phyloP scores from a whole-genome alignment of 2,329 filamentous ascomycete species.

The Hymenoscyphus fraxineus region DNA sequence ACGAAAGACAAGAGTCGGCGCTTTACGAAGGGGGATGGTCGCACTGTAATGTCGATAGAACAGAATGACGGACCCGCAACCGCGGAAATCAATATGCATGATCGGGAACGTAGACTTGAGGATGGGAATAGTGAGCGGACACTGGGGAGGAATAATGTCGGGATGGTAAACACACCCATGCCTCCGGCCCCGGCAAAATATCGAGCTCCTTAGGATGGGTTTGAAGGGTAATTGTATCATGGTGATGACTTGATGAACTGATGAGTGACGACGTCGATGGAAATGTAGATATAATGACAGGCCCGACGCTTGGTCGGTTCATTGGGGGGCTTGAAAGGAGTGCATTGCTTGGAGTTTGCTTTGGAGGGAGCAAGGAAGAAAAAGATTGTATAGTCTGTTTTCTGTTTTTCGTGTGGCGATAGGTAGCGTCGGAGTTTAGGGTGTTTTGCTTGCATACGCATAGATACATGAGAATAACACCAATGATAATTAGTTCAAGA shows the following conservation, averaged over 20 bases:
- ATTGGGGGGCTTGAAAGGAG: background rate
- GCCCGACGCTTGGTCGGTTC: background rate
- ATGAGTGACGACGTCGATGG: background rate
- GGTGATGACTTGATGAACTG: slow-evolving; percentile 1
- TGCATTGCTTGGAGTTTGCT: background rate
- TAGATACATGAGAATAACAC: background rate
- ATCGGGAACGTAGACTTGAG: slow-evolving; percentile 14
- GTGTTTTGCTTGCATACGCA: background rate
- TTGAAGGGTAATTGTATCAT: background rate
- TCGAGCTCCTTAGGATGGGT: background rate
- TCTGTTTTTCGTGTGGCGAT: background rate
- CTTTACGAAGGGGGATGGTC: slow-evolving; percentile 14
- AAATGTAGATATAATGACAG: slow-evolving; percentile 8
- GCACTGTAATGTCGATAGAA: slow-evolving; percentile 31
- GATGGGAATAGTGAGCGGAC: slow-evolving; percentile 19
- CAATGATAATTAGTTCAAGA: background rate
- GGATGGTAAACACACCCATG: slow-evolving; percentile 13
- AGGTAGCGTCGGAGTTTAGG: background rate
- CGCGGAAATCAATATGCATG: background rate
- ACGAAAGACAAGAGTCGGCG: slow-evolving; percentile 18
- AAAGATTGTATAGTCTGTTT: background rate
- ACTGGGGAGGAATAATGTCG: slow-evolving; percentile 17
- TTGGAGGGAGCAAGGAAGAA: too few species aligned
- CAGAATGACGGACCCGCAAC: slow-evolving; percentile 21
- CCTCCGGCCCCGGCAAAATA: background rate